Base-by-base conservation (phyloP, 2,329 filamentous ascomycete species). In the Xylariaceae sp. region DNA sequence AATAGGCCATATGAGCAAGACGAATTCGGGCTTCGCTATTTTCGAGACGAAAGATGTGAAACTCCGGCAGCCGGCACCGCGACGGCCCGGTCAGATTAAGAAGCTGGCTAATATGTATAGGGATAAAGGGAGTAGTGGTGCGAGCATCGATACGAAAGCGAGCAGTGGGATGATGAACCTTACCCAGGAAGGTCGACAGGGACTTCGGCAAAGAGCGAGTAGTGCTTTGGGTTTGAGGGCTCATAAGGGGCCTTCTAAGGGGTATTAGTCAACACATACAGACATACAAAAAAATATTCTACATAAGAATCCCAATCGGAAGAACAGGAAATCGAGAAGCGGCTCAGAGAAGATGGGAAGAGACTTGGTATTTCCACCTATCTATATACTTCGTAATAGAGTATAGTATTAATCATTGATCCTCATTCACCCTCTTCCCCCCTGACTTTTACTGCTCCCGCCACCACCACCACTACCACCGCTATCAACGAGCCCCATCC, bases 401-500 rank as follows among this genome's bases (percentile, higher is more conserved):
- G 19, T 19, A 19, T 19, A 19, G 19, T 19, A 19, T 19, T 19
- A 19, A 19, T 19, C 19, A 19, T 19, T 19, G 1, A 19, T 19
- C 19, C 19, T 19, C 19, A 19, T 19, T 19, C 19, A 19, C 19
- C 19, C 19, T 19, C 19, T 19, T 19, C 19, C 19, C 19, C 19
- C 19, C 19, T 19, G 19, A 19, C 19, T 19, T 19, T 19, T 19
- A 19, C 19, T 19, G 0, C 19, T 19, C 19, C 19, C 19, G 1
- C 19, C 19, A 19, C 19, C 19, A 19, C 19, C 19, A 19, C 19
- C 19, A 19, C 19, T 19, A 19, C 19, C 19, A 19, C 19, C 19
- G 19, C 19, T 19, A 19, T 19, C 1, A 19, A 19, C 19, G 54
- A 94, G 73, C 2, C 87, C 88, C 85, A 94, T 88, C 0, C 89